Evolutionary conservation across 2,329 filamentous ascomycete species (phyloP).

Genomic region (Orbilia javanica): DNA sequence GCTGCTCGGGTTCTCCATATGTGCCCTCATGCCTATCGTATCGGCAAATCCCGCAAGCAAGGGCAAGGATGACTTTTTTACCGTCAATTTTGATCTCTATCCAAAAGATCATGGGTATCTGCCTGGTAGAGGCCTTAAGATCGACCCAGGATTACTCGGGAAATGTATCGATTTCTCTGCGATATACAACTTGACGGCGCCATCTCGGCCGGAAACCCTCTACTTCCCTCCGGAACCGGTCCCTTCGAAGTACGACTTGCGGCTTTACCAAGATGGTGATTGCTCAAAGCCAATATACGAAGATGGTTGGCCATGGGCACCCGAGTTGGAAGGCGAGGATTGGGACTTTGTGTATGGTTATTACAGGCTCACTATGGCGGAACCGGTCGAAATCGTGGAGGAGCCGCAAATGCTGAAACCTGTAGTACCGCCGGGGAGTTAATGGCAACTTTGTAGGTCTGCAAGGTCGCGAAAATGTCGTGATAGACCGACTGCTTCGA

Average conservation of each 20-base stretch:
- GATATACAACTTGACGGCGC: neutral
- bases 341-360: constrained; percentile 1
- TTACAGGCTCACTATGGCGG: constrained; percentile 17
- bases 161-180: constrained; percentile 20
- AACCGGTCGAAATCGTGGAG: neutral
- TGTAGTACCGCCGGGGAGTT: neutral
- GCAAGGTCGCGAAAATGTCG: no score
- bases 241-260: constrained; percentile 2
- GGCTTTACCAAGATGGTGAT: constrained; percentile 23
- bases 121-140: neutral
- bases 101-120: constrained; percentile 28
- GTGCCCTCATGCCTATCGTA: neutral
- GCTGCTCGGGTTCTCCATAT: neutral
- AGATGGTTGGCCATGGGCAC: constrained; percentile 38
- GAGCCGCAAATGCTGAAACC: neutral
- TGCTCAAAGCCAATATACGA: constrained; percentile 27
- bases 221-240: constrained; percentile 19
- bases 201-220: constrained; percentile 18
- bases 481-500: no score
- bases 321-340: neutral
- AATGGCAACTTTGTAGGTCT: no score
- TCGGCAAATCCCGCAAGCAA: neutral
- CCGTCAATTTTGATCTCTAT: constrained; percentile 13
- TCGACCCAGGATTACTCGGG: constrained; percentile 10
- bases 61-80: neutral